Conservation (phyloP, 192 early-diverging fungal genomes). For the Chytriomyces hyalinus region DNA sequence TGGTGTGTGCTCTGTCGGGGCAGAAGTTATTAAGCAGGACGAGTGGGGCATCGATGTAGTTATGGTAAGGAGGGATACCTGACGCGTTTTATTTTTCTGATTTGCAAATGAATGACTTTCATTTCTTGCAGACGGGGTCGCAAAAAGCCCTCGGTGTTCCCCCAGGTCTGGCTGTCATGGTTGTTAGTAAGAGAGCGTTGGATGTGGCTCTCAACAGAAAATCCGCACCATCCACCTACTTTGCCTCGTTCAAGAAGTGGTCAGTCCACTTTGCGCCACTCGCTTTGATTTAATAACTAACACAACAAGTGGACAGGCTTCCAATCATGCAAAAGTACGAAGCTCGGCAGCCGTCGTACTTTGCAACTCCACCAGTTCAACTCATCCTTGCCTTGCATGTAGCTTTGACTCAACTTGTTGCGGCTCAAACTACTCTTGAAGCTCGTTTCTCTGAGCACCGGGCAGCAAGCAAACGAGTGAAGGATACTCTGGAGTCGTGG, state of each 20-base stretch:
- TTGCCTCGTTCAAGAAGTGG: slow-evolving; percentile 92
- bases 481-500: slow-evolving; percentile 67
- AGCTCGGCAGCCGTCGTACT: slow-evolving; percentile 88
- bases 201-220: slow-evolving; percentile 72
- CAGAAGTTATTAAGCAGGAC: slow-evolving; percentile 90
- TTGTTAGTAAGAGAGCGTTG: slow-evolving; percentile 79
- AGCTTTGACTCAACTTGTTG: slow-evolving; percentile 79
- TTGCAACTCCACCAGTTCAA: slow-evolving; percentile 97
- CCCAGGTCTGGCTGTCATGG: slow-evolving; percentile 89
- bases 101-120: neutral
- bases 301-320: too few species aligned
- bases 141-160: slow-evolving; percentile 97
- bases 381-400: slow-evolving; percentile 86
- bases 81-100: neutral
- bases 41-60: slow-evolving; percentile 90
- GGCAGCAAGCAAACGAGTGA: slow-evolving; percentile 74
- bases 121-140: slow-evolving; percentile 67
- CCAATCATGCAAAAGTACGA: slow-evolving; percentile 98
- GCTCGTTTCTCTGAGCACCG: slow-evolving; percentile 78
- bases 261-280: slow-evolving; percentile 30
- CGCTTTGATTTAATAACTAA: too few species aligned
- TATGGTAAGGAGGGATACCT: slow-evolving; percentile 37
- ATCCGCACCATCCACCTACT: slow-evolving; percentile 85
- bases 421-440: slow-evolving; percentile 68
- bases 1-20: slow-evolving; percentile 94